Conservation (phyloP, 352 stramenopile species). For the Pythium chondricola region DNA sequence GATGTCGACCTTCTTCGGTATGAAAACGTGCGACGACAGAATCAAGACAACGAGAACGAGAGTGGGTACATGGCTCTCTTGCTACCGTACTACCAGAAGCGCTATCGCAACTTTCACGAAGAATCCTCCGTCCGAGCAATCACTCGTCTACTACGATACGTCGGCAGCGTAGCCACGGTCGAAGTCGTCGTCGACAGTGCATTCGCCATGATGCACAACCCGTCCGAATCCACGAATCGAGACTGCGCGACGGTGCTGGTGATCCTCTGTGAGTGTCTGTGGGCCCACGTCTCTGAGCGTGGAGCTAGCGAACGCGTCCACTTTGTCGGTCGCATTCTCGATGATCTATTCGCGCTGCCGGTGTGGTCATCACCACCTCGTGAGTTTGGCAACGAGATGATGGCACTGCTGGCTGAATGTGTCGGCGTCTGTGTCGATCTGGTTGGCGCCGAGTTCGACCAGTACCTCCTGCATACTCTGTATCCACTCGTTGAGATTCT, state of each 20-base stretch:
- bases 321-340: slow-evolving; percentile 64
- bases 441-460: slow-evolving; percentile 34
- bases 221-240: neutral
- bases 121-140: slow-evolving; percentile 46
- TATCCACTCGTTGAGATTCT: slow-evolving; percentile 86
- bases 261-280: slow-evolving; percentile 60
- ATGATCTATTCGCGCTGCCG: slow-evolving; percentile 55
- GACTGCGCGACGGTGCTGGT: slow-evolving; percentile 34
- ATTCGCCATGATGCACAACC: slow-evolving; percentile 30
- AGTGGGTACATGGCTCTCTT: slow-evolving; percentile 15
- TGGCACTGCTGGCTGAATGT: slow-evolving; percentile 64
- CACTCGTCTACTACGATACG: slow-evolving; percentile 34
- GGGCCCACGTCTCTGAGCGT: slow-evolving; percentile 15
- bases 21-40: slow-evolving; percentile 13
- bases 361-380: slow-evolving; percentile 5
- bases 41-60: neutral
- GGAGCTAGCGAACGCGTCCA: slow-evolving; percentile 38
- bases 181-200: slow-evolving; percentile 62
- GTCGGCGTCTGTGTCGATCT: slow-evolving; percentile 71
- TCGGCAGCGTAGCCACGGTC: slow-evolving; percentile 44
- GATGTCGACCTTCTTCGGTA: slow-evolving; percentile 73
- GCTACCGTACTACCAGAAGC: slow-evolving; percentile 76
- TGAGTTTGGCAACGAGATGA: slow-evolving; percentile 3
- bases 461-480: slow-evolving; percentile 65
- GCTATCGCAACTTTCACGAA: slow-evolving; percentile 65